Evolutionary conservation across 805 yeast species (phyloP), one percentile per base, ranked within the genome.

Genomic region (Candida tammaniensis): DNA sequence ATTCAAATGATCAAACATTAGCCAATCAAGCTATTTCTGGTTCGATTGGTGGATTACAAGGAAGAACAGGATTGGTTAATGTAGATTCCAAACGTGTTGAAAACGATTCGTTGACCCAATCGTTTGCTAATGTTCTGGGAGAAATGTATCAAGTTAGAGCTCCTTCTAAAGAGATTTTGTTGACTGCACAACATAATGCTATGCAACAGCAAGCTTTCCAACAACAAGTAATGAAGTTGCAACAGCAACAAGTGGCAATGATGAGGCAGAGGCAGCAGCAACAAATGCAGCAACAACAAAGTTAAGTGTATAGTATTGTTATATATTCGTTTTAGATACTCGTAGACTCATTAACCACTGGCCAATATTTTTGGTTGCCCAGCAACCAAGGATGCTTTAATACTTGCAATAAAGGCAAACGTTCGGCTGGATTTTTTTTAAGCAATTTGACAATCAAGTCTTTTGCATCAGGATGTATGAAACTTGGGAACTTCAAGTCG

Each of bases 361-460:
- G 66, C 96, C 96, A 87, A 21, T 57, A 56, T 1, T 75, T 72
- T 46, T 68, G 72, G 48, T 87, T 77, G 47, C 76, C 78, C 9
- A 62, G 42, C 2, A 91, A 82, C 97, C 97, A 91, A 0, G 95
- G 93, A 54, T 91, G 98, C 5, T 54, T 55, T 27, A 74, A 70
- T 3, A 89, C 81, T 11, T 81, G 80, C 4, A 58, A 55, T 35
- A 93, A 62, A 0, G 74, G 55, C 36, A 80, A 66, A 47, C 98
- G 69, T 36, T 79, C 68, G 3, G 62, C 71, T 0, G 96, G 94
- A 36, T 78, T 80, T 40, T 80, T 80, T 40, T 75, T 77, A 23
- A 93, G 58, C 16, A 91, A 64, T 39, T 64, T 67, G 21, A 54
- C 55, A 9, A 91, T 85, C 40, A 91, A 68, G 56, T 86, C 89